Evolutionary conservation across 169 alveolate genomes (phyloP), one percentile per base, ranked within the genome.

Genomic region (Theileria luwenshuni): DNA sequence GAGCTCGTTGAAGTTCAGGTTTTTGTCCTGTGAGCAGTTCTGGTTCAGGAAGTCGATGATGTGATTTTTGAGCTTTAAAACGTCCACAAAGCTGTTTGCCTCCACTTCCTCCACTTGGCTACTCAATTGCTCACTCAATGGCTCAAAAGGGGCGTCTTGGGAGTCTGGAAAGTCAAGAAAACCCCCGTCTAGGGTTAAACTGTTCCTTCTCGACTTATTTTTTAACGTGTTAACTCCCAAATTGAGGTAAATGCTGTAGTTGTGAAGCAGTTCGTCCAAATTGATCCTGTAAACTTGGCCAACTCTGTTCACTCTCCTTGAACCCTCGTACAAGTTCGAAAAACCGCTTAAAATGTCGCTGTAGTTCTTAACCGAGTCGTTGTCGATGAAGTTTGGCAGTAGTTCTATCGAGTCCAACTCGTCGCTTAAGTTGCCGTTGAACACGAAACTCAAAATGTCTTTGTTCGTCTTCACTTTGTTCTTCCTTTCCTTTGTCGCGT

Each of bases 391-490:
- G 42, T 56, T 15, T 3, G 65, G 19, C 21, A 56, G 38, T 0
- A 56, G 42, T 56, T 56, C 65, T 6, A 56, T 27, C 17, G 65
- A 56, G 35, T 56, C 65, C 21, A 56, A 6, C 0, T 28, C 62
- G 3, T 25, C 38, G 42, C 15, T 56, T 21, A 56, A 6, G 42
- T 56, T 56, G 19, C 38, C 30, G 21, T 15, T 41, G 32, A n/a
- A 6, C 0, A 51, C 61, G 23, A 51, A 51, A 25, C 28, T 51
- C 0, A 51, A 10, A n/a, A 49, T 49, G 23, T 49, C 3, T 6
- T 49, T 49, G 7, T 49, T 10, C 10, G n/a, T 49, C 23, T 3
- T 23, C 23, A 19, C 28, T 10, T 49, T 49, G 28, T 49, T 10
- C 23, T 3, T 10, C 28, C n/a, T 49, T 10, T 10, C 60, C 23